Base-by-base conservation (phyloP, 805 yeast genomes). In the Pichia nanzhaoensis region DNA sequence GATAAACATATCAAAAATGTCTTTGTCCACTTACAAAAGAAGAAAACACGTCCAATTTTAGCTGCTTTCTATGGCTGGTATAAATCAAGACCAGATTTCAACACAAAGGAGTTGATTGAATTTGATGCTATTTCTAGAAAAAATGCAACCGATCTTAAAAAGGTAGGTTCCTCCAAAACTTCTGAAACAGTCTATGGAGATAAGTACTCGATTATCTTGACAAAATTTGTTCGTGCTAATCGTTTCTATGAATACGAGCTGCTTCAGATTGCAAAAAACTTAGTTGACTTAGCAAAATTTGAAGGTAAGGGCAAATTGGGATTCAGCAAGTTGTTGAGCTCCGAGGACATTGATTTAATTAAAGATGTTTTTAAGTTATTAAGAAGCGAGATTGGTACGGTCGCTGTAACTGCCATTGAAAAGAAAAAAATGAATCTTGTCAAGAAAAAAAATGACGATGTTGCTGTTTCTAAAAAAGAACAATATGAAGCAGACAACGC, bases 11-110 rank as follows among this genome's bases (percentile, higher is more conserved):
- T 56, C 5, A 43, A 39, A n/a, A 24, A 41, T 1, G 57, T 50
- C 18, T 45, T 59, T 19, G 48, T 40, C 36, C 55, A 54, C 31
- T 40, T 60, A 12, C 51, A 55, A 9, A 60, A 60, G 40, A 41
- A 45, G 34, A 60, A 60, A 34, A 54, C 54, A 5, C 46, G 44
- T 35, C 51, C 49, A 2, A 49, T 59, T 14, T 34, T 56, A 6
- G 48, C 46, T 37, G 44, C 53, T 9, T 55, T 49, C 41, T 46
- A 49, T 27, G 18, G 44, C 5, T 59, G 63, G 62, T 46, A 48
- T 38, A 12, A 20, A 2, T n/a, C 20, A 20, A 33, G 48, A 31
- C 36, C 43, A 34, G 49, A 42, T 19, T 40, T 18, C 36, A 12
- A 28, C 3, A 5, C 20, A 14, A 30, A 28, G 22, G 14, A 30